Evolutionary conservation across 257 asterid genomes (phyloP), one percentile per base, ranked within the genome.

Genomic region (Nicotiana otophora): DNA sequence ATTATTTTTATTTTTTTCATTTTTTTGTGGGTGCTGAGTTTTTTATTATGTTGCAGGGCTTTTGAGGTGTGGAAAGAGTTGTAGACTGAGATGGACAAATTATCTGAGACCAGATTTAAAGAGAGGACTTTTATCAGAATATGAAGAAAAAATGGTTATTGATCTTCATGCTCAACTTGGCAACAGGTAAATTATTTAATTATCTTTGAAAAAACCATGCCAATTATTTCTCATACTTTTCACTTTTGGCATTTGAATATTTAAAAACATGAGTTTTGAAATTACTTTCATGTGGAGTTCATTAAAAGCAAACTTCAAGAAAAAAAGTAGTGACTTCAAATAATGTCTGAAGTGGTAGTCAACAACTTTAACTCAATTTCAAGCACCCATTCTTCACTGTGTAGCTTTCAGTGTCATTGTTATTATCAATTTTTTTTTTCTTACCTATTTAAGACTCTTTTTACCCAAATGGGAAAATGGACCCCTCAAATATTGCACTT

Each of bases 161-260:
- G 99, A 96, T 89, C 98, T 96, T 63, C 99, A 94, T 89, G 95
- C 98, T 85, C 97, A 94, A 78, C 97, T 96, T 60, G 99, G 99
- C 75, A 94, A 96, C 90, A 95, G 98, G 99, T 94, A 1, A 15
- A 1, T 69, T 36, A 33, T 48, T 61, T 31, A 58, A 16, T 58
- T 65, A 63, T 68, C 16, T 55, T 23, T 11, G 39, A 31, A 19
- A 14, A 61, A 42, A 57, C 7, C 16, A 75, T 26, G 46, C 10
- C 46, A 72, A 48, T 23, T 75, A 54, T 48, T 75, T 75, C 63
- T 51, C 28, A 28, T 75, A 28, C 80, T 28, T 75, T 75, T 75
- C 42, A 53, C 16, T 51, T 74, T 46, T 74, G 57, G 11, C 42
- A 48, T 74, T 74, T 74, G 15, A 48, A 74, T 48, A 74, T 74